These are phyloP conservation scores for Cryphonectria naterciae DNA, from an alignment of 2,329 filamentous ascomycete genomes.

Conservation along the genomic window DNA sequence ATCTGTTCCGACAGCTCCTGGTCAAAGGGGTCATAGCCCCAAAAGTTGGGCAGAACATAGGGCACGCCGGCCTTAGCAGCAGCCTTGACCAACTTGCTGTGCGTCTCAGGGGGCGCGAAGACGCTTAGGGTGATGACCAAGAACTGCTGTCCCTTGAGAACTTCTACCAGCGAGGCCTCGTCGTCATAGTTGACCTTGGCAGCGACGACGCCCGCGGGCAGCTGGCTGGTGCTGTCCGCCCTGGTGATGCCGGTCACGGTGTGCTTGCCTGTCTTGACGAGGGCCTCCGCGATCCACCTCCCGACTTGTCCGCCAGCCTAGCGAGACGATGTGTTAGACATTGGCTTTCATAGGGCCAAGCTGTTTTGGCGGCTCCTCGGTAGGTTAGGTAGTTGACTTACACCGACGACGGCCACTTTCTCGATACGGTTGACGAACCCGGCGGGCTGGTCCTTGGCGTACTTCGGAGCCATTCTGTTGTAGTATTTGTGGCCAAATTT, in stretches of 20 bases:
- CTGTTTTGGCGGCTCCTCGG: neutral
- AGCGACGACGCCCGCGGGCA: slow-evolving; percentile 45
- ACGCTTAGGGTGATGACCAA: slow-evolving; percentile 46
- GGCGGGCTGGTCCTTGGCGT: slow-evolving; percentile 23
- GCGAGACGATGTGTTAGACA: slow-evolving; percentile 5
- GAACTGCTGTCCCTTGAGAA: slow-evolving; percentile 40
- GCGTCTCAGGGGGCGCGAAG: slow-evolving; percentile 41
- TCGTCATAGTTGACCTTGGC: slow-evolving; percentile 52
- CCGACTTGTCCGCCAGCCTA: slow-evolving; percentile 35
- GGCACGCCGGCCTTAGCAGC: slow-evolving; percentile 48
- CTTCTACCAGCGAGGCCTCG: slow-evolving; percentile 35
- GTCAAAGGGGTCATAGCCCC: slow-evolving; percentile 35
- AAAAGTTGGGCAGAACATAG: slow-evolving; percentile 51
- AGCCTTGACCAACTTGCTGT: slow-evolving; percentile 46
- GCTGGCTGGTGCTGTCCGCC: slow-evolving; percentile 42
- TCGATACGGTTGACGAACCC: slow-evolving; percentile 32
- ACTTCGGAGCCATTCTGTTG: slow-evolving; percentile 13
- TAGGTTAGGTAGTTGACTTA: slow-evolving; percentile 17
- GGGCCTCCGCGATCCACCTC: slow-evolving; percentile 34
- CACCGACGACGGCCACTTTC: slow-evolving; percentile 35
- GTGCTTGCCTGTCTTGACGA: slow-evolving; percentile 50
- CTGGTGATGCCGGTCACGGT: slow-evolving; percentile 55
- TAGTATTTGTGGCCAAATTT: neutral
- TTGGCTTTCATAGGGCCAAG: neutral
- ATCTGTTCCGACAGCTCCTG: slow-evolving; percentile 21